These are phyloP conservation scores for Sphagnum fallax DNA, from an alignment of 228 moss, liverwort and hornwort species.

Conservation along the genomic window DNA sequence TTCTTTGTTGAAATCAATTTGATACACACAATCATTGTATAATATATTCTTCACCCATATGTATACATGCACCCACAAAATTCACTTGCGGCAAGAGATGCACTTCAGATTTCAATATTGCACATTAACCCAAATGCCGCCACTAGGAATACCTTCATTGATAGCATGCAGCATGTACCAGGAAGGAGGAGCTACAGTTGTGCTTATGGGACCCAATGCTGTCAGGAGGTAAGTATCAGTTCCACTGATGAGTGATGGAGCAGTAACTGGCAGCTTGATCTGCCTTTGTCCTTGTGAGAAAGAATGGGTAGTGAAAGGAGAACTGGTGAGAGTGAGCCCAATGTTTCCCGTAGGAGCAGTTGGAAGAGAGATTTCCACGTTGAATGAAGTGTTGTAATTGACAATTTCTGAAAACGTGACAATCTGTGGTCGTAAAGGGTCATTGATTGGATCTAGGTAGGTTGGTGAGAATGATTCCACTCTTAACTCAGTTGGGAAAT, in stretches of 20 bases:
- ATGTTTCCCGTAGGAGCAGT: conserved; percentile 14
- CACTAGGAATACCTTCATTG: conserved; percentile 33
- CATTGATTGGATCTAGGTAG: conserved; percentile 18
- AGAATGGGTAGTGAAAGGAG: conserved; percentile 54
- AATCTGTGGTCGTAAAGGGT: conserved; percentile 17
- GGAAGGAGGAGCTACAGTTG: conserved; percentile 38
- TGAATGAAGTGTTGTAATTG: conserved; percentile 19
- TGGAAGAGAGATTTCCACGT: conserved; percentile 13
- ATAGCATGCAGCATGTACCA: conserved; percentile 57
- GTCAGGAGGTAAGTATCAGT: conserved; percentile 12
- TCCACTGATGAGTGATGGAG: conserved; percentile 8
- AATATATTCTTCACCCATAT: no score
- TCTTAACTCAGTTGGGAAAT: conserved; percentile 46
- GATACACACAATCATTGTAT: no score
- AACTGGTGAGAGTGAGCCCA: conserved; percentile 30
- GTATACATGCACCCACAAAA: no score
- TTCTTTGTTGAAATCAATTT: no score
- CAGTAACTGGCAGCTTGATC: conserved; percentile 31
- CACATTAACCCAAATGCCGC: conserved; percentile 41
- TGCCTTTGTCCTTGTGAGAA: conserved; percentile 57
- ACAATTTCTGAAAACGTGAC: conserved; percentile 10
- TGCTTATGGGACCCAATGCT: conserved; percentile 20
- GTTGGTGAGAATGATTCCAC: conserved; percentile 40
- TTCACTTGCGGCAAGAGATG: no score
- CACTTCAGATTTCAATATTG: neutral